phyloP scores from a whole-genome alignment of 139 green algal genomes.

The Closterium sp. region DNA sequence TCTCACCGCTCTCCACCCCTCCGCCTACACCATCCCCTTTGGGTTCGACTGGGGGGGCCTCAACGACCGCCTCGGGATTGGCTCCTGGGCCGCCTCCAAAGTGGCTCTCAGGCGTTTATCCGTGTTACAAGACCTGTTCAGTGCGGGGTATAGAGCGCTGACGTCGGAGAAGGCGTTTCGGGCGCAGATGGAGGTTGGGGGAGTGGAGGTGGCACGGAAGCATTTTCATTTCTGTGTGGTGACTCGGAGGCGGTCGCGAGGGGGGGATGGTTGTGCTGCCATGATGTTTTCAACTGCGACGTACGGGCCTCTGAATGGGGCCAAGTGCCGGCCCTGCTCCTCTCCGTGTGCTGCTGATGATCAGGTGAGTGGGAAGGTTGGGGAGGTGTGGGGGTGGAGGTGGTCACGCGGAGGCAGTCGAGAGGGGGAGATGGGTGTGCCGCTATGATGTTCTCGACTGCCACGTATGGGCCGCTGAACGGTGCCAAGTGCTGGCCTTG shows the following conservation, averaged over 20 bases:
- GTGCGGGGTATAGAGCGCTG: neutral
- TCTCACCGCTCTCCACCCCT: neutral
- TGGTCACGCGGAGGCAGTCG: neutral
- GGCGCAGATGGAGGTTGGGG: slow-evolving; percentile 11
- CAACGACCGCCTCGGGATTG: slow-evolving; percentile 45
- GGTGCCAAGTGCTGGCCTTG: slow-evolving; percentile 42
- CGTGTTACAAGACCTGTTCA: neutral
- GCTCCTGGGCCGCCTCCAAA: neutral
- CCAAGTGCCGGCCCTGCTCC: slow-evolving; percentile 40
- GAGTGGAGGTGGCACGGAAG: neutral
- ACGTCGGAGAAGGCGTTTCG: slow-evolving; percentile 37
- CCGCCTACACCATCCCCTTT: slow-evolving; percentile 1
- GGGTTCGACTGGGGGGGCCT: slow-evolving; percentile 20
- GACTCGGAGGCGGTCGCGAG: neutral
- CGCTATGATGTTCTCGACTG: neutral
- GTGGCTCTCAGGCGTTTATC: slow-evolving; percentile 16
- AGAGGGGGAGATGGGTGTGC: neutral
- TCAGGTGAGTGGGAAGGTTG: too few species aligned
- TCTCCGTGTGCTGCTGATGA: too few species aligned
- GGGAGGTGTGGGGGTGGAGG: neutral
- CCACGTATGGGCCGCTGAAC: slow-evolving; percentile 1
- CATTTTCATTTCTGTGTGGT: slow-evolving; percentile 33
- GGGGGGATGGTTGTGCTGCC: neutral
- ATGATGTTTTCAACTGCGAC: neutral
- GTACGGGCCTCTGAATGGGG: slow-evolving; percentile 15